Conservation (phyloP, 139 green algal species). For the Chlamydomonas schloesseri region DNA sequence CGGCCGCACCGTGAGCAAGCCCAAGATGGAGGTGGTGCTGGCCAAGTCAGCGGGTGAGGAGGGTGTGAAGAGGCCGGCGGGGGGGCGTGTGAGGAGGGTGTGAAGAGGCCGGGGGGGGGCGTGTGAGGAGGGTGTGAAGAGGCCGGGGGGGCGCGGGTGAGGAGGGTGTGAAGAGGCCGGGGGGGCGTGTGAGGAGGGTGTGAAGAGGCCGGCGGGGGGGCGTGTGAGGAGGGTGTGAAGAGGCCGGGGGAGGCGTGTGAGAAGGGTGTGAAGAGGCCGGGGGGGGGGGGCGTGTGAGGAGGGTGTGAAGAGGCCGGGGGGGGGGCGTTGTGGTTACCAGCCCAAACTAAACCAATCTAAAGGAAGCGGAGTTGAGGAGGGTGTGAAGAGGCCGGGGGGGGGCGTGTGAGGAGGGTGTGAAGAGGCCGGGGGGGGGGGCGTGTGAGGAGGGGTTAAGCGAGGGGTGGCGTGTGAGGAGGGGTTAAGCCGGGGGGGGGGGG, state of each 20-base stretch:
- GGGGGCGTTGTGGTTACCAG: too few relatives aligned
- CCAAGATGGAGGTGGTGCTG: conserved; percentile 87
- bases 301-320: neutral
- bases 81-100: neutral
- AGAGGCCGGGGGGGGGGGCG: neutral
- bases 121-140: neutral
- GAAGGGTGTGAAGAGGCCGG: too few relatives aligned
- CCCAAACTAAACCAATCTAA: too few relatives aligned
- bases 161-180: neutral
- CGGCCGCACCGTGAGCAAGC: conserved; percentile 66
- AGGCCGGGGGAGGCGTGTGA: too few relatives aligned
- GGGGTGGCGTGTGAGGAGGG: neutral
- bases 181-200: neutral
- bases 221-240: too few relatives aligned
- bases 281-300: neutral
- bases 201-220: neutral
- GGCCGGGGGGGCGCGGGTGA: too few relatives aligned
- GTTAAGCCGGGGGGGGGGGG: too few relatives aligned
- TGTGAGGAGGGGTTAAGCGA: neutral
- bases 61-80: neutral
- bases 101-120: neutral
- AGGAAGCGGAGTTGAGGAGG: too few relatives aligned
- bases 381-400: neutral
- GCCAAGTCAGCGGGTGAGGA: conserved; percentile 63
- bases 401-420: neutral